Evolutionary conservation across 2,329 filamentous ascomycete species (phyloP).

Genomic region (Blastomyces silverae): DNA sequence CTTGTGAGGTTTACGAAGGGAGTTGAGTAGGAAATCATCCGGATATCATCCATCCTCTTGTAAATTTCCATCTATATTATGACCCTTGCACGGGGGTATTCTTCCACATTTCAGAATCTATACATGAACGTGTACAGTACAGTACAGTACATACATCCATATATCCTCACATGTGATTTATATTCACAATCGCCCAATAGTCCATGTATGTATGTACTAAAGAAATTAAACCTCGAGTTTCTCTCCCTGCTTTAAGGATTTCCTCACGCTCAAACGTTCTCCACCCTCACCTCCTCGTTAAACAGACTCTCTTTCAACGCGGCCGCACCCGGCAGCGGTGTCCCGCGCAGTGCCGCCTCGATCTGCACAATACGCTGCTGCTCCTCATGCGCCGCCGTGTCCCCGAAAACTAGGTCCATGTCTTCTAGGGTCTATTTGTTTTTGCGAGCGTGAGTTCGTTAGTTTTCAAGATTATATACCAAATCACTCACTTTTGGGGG

Average conservation of each 20-base stretch:
- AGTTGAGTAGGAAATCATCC: not conserved
- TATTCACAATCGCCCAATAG: not conserved
- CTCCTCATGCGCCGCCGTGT: slow-evolving; percentile 35
- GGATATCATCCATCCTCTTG: not conserved
- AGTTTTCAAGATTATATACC: not conserved
- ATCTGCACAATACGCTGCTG: slow-evolving; percentile 36
- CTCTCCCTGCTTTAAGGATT: too few species aligned
- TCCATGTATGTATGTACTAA: not conserved
- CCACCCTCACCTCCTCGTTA: not conserved
- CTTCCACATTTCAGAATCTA: not conserved
- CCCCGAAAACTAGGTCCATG: slow-evolving; percentile 47
- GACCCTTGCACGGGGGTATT: not conserved
- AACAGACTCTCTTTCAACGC: slow-evolving; percentile 18
- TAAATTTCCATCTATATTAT: not conserved
- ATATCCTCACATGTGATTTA: not conserved
- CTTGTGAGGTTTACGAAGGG: not conserved
- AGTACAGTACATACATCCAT: not conserved
- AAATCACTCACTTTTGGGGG: not conserved
- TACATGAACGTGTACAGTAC: not conserved
- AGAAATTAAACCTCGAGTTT: not conserved
- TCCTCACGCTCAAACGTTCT: not conserved
- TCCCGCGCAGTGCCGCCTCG: slow-evolving; percentile 33
- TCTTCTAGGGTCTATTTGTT: slow-evolving; percentile 46
- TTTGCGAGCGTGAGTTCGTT: slow-evolving; percentile 2
- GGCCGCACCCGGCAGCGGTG: slow-evolving; percentile 15